Conservation (phyloP, 352 stramenopile species). For the Vaucheria bursata region DNA sequence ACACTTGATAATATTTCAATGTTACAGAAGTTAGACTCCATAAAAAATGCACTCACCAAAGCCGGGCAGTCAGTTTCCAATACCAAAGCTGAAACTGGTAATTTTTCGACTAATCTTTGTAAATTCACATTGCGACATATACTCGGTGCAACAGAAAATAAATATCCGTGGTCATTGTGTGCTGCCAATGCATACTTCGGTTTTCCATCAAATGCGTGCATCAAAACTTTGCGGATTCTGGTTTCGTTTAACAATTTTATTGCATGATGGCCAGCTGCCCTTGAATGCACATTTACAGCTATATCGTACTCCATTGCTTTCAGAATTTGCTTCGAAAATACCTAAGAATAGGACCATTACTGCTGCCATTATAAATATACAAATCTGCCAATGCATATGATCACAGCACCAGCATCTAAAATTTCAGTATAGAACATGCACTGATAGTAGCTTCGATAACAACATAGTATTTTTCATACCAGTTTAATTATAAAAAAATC, state of each 20-base stretch:
- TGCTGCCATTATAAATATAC: background rate
- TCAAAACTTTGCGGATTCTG: conserved; percentile 17
- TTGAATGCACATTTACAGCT: conserved; percentile 46
- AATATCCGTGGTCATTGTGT: conserved; percentile 10
- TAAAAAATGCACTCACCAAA: conserved; percentile 16
- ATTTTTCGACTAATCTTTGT: conserved; percentile 18
- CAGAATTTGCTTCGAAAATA: conserved; percentile 18
- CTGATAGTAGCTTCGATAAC: background rate
- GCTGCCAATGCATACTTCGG: conserved; percentile 34
- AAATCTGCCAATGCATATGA: background rate
- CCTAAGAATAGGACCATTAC: background rate
- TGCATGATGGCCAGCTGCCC: conserved; percentile 43
- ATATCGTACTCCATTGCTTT: conserved; percentile 6
- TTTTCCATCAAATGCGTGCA: conserved; percentile 48
- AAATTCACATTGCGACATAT: conserved; percentile 29
- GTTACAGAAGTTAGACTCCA: background rate
- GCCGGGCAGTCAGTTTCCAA: conserved; percentile 44
- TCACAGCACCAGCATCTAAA: background rate
- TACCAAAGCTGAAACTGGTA: conserved; percentile 34
- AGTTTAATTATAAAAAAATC: background rate
- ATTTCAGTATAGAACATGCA: background rate
- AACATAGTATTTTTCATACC: background rate
- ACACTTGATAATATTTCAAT: background rate
- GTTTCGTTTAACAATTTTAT: conserved; percentile 27
- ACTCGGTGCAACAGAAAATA: conserved; percentile 43